These are phyloP conservation scores for Parastagonospora avenae DNA, from an alignment of 2,329 filamentous ascomycete genomes.

Conservation along the genomic window DNA sequence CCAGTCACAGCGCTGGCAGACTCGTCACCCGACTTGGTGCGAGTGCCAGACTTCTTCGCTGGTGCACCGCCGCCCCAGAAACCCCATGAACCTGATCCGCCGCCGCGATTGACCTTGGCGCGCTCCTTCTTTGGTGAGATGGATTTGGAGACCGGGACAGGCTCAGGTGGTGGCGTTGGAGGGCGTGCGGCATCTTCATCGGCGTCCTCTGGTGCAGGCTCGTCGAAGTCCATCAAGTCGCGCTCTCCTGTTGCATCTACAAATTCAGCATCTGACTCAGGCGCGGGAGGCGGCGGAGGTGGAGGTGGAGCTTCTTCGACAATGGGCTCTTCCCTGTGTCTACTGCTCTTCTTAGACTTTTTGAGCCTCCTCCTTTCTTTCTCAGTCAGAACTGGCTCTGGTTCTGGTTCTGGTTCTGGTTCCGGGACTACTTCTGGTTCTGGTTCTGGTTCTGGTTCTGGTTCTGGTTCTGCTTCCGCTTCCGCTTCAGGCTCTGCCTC, in stretches of 20 bases:
- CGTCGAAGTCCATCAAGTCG: conserved; percentile 22
- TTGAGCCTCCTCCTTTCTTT: conserved; percentile 14
- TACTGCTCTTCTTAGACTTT: conserved; percentile 39
- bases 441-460: conserved; percentile 32
- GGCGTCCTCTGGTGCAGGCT: conserved; percentile 30
- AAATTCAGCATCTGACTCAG: conserved; percentile 22
- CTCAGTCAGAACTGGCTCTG: conserved; percentile 16
- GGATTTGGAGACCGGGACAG: conserved; percentile 43
- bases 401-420: conserved; percentile 37
- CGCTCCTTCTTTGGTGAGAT: conserved; percentile 73
- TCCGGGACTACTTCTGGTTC: conserved; percentile 41
- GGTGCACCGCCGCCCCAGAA: conserved; percentile 67
- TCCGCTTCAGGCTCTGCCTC: no score
- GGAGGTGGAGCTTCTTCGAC: conserved; percentile 39
- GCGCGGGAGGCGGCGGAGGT: conserved; percentile 26
- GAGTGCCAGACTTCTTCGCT: conserved; percentile 35
- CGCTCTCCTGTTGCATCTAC: conserved; percentile 26
- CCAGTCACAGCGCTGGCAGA: conserved; percentile 29
- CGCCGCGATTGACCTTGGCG: conserved; percentile 73
- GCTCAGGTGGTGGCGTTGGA: conserved; percentile 57
- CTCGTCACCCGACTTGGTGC: conserved; percentile 47
- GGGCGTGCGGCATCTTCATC: conserved; percentile 43
- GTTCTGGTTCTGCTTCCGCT: conserved; percentile 16
- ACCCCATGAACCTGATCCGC: conserved; percentile 72
- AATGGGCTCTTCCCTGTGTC: conserved; percentile 63